Conservation (phyloP, 2,329 filamentous ascomycete species). For the Aureobasidium sp. region DNA sequence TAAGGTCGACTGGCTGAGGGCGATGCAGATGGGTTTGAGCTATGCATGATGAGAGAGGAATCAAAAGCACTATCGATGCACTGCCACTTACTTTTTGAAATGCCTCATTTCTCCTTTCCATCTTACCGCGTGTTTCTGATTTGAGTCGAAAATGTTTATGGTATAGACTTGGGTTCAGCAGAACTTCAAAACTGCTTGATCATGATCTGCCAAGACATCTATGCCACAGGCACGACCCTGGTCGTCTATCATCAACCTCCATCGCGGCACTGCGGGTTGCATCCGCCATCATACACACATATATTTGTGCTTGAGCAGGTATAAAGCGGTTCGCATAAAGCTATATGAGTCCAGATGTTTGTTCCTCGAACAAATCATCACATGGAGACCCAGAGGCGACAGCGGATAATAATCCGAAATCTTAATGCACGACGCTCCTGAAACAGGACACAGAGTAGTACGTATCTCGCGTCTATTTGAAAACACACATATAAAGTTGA, state of each 20-base stretch:
- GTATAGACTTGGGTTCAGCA: background rate
- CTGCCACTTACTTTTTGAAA: constrained; percentile 33
- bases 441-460: background rate
- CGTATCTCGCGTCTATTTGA: background rate
- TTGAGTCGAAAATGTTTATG: background rate
- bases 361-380: background rate
- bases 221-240: background rate
- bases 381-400: background rate
- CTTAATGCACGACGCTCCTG: background rate
- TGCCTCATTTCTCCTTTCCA: constrained; percentile 30
- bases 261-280: background rate
- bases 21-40: constrained; percentile 54
- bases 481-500: background rate
- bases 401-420: background rate
- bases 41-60: constrained; percentile 22
- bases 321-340: background rate
- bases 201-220: background rate
- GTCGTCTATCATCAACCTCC: background rate
- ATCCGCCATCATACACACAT: background rate
- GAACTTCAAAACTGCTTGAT: background rate
- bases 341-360: background rate
- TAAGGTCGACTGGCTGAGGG: constrained; percentile 49
- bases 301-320: background rate
- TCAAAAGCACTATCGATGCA: background rate
- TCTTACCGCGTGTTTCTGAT: background rate